Evolutionary conservation across 805 yeast species (phyloP).

Genomic region (Lachancea cidri): DNA sequence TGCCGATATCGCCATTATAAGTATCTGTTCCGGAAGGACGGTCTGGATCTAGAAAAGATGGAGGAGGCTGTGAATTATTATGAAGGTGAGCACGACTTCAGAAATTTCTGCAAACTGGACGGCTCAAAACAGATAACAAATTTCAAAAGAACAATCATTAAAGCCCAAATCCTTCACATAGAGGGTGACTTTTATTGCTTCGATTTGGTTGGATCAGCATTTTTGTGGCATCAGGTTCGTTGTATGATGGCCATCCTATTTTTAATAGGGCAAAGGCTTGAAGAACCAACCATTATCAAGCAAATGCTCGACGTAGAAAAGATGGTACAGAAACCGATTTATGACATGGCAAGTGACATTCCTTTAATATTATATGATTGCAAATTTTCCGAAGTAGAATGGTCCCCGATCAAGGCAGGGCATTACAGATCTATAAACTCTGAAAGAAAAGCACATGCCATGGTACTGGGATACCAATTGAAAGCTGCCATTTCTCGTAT

Average conservation of each 20-base stretch:
- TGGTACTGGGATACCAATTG: conserved; percentile 51
- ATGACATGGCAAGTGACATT: conserved; percentile 83
- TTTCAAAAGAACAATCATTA: conserved; percentile 57
- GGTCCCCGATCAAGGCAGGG: conserved; percentile 38
- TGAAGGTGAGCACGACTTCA: conserved; percentile 79
- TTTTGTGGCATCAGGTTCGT: conserved; percentile 96
- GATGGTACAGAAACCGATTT: conserved; percentile 66
- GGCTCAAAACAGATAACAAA: conserved; percentile 89
- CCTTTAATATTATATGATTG: conserved; percentile 89
- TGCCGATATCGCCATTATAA: conserved; percentile 83
- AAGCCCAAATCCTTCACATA: conserved; percentile 42
- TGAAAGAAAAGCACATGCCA: conserved; percentile 41
- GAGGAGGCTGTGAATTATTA: conserved; percentile 50
- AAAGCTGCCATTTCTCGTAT: conserved; percentile 50
- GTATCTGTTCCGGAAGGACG: conserved; percentile 59
- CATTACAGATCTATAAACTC: conserved; percentile 40
- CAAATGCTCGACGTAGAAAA: conserved; percentile 53
- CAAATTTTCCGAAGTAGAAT: conserved; percentile 62
- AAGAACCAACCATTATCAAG: conserved; percentile 50
- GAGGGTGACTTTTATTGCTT: conserved; percentile 52
- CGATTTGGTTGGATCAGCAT: conserved; percentile 82
- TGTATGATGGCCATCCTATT: conserved; percentile 87
- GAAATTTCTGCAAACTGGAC: conserved; percentile 92
- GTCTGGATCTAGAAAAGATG: conserved; percentile 67
- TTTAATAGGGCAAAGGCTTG: conserved; percentile 73